These are phyloP conservation scores for Scheffersomyces stipitis DNA, from an alignment of 805 yeast species.

Conservation along the genomic window DNA sequence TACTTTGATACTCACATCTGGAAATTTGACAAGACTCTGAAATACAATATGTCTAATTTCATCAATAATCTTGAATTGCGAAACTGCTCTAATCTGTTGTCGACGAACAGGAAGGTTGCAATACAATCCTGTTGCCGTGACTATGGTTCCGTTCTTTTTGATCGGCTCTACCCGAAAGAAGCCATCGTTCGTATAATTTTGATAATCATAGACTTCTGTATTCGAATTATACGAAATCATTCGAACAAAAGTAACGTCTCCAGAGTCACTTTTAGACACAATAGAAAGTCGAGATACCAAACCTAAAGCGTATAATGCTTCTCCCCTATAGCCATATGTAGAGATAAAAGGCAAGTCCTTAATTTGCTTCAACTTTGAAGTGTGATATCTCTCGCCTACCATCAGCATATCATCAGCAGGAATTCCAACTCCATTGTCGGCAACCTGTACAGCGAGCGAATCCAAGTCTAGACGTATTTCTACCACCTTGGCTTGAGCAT, in stretches of 20 bases:
- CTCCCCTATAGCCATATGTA: conserved; percentile 10
- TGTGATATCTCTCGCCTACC: conserved; percentile 46
- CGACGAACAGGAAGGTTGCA: conserved; percentile 45
- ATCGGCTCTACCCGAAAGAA: conserved; percentile 5
- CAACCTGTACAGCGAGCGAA: conserved; percentile 38
- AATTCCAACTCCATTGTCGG: conserved; percentile 78
- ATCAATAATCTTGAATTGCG: conserved; percentile 19
- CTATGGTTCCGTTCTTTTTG: conserved; percentile 35
- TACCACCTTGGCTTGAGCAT: conserved; percentile 47
- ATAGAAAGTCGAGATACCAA: conserved; percentile 42
- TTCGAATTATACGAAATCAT: too few species aligned
- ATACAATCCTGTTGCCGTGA: conserved; percentile 41
- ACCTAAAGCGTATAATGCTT: conserved; percentile 9
- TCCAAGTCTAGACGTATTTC: conserved; percentile 32
- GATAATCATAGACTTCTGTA: too few species aligned
- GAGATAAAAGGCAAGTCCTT: not conserved
- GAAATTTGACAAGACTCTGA: conserved; percentile 22
- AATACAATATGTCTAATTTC: conserved; percentile 31
- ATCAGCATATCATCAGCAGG: conserved; percentile 41
- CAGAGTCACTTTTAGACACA: conserved; percentile 34
- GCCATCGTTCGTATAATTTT: too few species aligned
- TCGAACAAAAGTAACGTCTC: conserved; percentile 20
- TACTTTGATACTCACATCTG: conserved; percentile 17
- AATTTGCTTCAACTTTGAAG: conserved; percentile 6
- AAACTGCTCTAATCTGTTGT: conserved; percentile 15